Percentiles rank a stretch among this genome's conserved stretches.
Conservation (phyloP, 2,329 filamentous ascomycete genomes). For the Ceratocystis ficicola region DNA sequence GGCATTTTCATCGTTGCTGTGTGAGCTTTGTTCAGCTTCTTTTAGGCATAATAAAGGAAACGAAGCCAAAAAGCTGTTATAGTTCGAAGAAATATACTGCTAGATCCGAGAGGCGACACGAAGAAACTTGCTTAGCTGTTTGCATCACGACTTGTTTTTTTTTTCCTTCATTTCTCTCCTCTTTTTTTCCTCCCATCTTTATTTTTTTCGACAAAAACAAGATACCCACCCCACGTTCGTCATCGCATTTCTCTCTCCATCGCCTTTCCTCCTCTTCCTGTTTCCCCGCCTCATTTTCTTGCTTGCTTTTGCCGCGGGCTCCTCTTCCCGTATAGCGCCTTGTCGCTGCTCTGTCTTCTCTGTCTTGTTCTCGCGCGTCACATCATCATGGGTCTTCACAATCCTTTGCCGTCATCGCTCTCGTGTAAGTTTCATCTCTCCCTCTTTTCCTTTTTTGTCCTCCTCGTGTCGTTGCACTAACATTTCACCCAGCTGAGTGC, state of each 20-base stretch:
- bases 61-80: neutral
- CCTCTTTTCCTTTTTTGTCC: neutral
- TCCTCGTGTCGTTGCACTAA: neutral
- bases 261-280: neutral
- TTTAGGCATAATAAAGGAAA: neutral
- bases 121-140: neutral
- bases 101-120: too few species aligned
- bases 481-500: slow-evolving; percentile 63
- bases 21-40: neutral
- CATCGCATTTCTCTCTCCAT: neutral
- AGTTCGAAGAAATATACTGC: neutral
- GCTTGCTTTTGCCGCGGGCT: neutral
- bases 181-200: neutral
- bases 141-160: neutral
- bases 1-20: neutral
- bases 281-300: neutral
- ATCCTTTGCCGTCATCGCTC: slow-evolving; percentile 54
- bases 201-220: neutral
- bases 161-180: neutral
- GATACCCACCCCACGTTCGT: neutral
- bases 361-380: neutral
- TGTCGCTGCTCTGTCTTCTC: neutral
- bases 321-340: neutral
- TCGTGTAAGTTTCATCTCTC: slow-evolving; percentile 44
- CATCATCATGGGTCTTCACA: slow-evolving; percentile 48